Evolutionary conservation across 306 rosid genomes (phyloP).

Genomic region (Rosa rugosa): DNA sequence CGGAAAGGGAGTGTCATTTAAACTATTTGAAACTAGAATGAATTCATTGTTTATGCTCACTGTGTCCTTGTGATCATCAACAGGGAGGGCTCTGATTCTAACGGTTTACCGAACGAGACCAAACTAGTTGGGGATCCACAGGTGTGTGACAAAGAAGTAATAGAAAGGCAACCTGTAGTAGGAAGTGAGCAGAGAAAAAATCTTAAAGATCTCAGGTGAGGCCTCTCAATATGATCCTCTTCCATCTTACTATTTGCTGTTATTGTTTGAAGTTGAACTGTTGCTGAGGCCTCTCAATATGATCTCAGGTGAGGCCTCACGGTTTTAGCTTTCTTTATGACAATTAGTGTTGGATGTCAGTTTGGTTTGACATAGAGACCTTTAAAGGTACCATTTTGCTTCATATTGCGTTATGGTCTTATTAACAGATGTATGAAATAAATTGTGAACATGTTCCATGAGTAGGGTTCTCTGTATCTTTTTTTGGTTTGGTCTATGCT

Average conservation of each 20-base stretch:
- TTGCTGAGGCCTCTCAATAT: not conserved
- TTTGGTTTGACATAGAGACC: not conserved
- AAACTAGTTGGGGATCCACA: constrained; percentile 35
- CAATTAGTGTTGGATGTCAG: not conserved
- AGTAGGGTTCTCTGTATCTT: not conserved
- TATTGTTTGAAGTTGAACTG: not conserved
- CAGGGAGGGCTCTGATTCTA: constrained; percentile 49
- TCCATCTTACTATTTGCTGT: constrained; percentile 21
- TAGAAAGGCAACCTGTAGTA: constrained; percentile 34
- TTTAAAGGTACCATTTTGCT: not conserved
- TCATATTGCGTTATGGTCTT: not conserved
- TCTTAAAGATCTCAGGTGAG: constrained; percentile 46
- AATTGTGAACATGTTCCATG: not conserved
- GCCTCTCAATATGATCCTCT: constrained; percentile 16
- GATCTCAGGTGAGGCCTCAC: not conserved
- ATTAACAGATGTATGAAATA: not conserved
- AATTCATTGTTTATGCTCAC: not conserved
- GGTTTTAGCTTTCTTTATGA: too few species aligned
- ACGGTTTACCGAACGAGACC: constrained; percentile 30
- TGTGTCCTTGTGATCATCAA: constrained; percentile 33
- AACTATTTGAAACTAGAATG: constrained; percentile 14
- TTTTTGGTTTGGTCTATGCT: not conserved
- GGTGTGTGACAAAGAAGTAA: constrained; percentile 37
- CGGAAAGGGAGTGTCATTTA: constrained; percentile 3
- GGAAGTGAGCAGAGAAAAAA: constrained; percentile 37